Conservation (phyloP, 352 stramenopile species). For the Phytophthora multivora region DNA sequence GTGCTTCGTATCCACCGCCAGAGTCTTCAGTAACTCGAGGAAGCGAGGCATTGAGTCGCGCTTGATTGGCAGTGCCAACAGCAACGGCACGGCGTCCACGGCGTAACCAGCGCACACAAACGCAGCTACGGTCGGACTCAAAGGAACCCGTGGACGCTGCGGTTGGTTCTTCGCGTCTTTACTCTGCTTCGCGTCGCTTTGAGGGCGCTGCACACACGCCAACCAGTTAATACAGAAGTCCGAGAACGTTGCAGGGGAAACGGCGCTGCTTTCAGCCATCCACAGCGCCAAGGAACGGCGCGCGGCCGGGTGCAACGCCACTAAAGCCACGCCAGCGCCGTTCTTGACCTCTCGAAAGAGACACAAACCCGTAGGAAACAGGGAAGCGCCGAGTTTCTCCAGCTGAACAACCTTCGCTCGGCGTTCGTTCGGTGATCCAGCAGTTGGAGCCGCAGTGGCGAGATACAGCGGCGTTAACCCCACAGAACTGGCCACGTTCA, state of each 20-base stretch:
- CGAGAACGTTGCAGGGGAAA: conserved; percentile 14
- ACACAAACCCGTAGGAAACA: conserved; percentile 14
- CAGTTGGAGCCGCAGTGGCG: conserved; percentile 17
- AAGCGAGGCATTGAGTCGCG: conserved; percentile 19
- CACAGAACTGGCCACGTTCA: conserved; percentile 22
- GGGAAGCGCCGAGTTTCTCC: conserved; percentile 19
- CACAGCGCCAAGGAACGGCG: conserved; percentile 26
- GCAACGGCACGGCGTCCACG: conserved; percentile 22
- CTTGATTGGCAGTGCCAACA: conserved; percentile 29
- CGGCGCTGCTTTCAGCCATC: conserved; percentile 19
- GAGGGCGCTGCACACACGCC: conserved; percentile 31
- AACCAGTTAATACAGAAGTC: conserved; percentile 36
- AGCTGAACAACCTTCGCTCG: conserved; percentile 22
- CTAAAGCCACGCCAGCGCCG: neutral
- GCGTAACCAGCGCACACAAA: conserved; percentile 33
- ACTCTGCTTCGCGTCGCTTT: conserved; percentile 1
- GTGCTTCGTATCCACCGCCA: conserved; percentile 28
- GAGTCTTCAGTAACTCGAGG: conserved; percentile 29
- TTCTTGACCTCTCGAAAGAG: conserved; percentile 30
- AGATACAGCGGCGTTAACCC: conserved; percentile 36
- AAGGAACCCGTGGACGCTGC: conserved; percentile 9
- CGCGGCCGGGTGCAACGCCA: conserved; percentile 21
- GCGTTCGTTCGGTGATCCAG: conserved; percentile 24
- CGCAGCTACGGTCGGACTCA: conserved; percentile 22
- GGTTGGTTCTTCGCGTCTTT: conserved; percentile 7